Evolutionary conservation across 768 basidiomycete species (phyloP), one percentile per base, ranked within the genome.

Genomic region (Psilocybe cyanescens): DNA sequence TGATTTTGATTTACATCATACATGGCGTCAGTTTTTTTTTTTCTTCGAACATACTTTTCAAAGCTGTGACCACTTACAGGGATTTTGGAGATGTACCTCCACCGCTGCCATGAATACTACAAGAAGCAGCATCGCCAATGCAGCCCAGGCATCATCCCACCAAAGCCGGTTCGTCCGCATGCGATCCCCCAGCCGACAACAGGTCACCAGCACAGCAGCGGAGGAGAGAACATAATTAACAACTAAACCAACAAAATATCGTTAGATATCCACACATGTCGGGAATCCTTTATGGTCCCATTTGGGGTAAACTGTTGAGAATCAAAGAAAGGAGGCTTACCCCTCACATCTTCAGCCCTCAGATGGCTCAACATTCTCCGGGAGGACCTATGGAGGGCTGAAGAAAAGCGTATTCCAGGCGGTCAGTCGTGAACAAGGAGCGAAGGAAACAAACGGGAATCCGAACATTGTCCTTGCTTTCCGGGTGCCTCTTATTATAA

Each of bases 81-180:
- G 70, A 55, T 69, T 63, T 31, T 65, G 67, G 16, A 72, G 54
- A 59, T 68, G 67, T 44, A 71, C 61, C 35, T 68, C 69, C 1
- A 70, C 59, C 8, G 61, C 60, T 4, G 60, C 63, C 49, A 69
- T 68, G 51, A 70, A 72, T 3, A 59, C 49, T 7, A 65, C 19
- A 9, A 70, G 59, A 9, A 69, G 62, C 37, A 62, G 31, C 60
- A 70, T 59, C 24, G 68, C 63, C 1, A 71, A 48, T 19, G 57
- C 55, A 11, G 69, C 70, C 57, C 67, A 70, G 11, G 39, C 62
- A 59, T 71, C 71, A 50, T 72, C 71, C 51, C 61, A 67, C 55
- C 70, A 68, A 39, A 72, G 60, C 17, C 56, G 62, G 52, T 51
- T 39, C 11, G 48, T 66, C 17, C 68, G 53, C n/a, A 53, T 37